Evolutionary conservation across 805 yeast genomes (phyloP).

Genomic region (Saccharomycopsis microspora): DNA sequence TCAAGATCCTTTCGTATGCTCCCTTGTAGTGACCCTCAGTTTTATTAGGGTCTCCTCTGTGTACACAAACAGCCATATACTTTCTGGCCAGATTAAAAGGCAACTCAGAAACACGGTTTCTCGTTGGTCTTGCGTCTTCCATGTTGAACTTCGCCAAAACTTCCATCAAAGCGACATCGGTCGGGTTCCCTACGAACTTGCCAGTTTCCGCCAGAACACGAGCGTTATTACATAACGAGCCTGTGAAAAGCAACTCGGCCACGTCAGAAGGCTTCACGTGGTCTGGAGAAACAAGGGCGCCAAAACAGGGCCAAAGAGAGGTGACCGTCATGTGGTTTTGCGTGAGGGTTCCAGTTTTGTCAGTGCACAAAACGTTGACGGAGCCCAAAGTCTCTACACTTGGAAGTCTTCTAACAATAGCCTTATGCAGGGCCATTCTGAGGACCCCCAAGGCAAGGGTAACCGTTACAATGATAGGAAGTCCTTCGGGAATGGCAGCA

Average conservation of each 20-base stretch:
- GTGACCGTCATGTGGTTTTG: conserved; percentile 87
- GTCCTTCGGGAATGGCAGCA: conserved; percentile 98
- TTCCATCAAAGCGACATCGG: conserved; percentile 85
- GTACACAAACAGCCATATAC: conserved; percentile 76
- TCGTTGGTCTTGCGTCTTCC: conserved; percentile 54
- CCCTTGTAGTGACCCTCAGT: conserved; percentile 72
- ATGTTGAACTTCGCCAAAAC: conserved; percentile 58
- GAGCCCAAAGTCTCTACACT: conserved; percentile 93
- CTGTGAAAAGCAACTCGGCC: conserved; percentile 44
- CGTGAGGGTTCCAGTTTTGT: conserved; percentile 85
- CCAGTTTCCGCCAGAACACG: conserved; percentile 57
- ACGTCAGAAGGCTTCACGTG: conserved; percentile 44
- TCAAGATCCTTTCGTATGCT: conserved; percentile 69
- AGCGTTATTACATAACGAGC: conserved; percentile 68
- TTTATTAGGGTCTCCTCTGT: conserved; percentile 45
- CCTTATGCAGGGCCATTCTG: conserved; percentile 90
- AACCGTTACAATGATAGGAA: conserved; percentile 96
- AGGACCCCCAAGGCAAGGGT: conserved; percentile 93
- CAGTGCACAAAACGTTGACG: conserved; percentile 87
- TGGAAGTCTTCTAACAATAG: conserved; percentile 89
- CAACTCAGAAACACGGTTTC: conserved; percentile 53
- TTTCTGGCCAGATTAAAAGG: conserved; percentile 82
- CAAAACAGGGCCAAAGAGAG: conserved; percentile 29
- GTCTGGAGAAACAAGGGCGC: conserved; percentile 16
- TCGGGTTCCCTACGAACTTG: conserved; percentile 80